Evolutionary conservation across 108 stramenopile species (phyloP).

Genomic region (Fragilaria radians): DNA sequence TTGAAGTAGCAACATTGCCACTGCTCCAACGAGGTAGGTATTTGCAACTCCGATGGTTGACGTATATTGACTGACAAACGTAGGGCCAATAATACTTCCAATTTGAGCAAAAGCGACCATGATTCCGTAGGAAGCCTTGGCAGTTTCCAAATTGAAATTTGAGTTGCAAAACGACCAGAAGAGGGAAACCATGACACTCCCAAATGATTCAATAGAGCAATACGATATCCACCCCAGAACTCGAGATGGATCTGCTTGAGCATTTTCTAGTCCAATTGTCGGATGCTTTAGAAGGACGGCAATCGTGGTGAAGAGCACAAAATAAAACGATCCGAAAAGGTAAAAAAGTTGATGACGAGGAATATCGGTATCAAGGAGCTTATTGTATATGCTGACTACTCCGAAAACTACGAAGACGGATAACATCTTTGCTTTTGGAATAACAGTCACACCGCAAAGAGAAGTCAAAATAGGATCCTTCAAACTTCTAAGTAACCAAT

Average conservation of each 20-base stretch:
- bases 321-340: conserved; percentile 92
- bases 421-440: conserved; percentile 93
- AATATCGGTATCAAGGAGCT: conserved; percentile 74
- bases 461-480: conserved; percentile 95
- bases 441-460: conserved; percentile 86
- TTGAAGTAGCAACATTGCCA: conserved; percentile 80
- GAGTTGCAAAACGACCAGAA: conserved; percentile 97
- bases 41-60: conserved; percentile 65
- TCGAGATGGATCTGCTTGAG: conserved; percentile 57
- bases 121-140: conserved; percentile 92
- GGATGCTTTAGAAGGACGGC: conserved; percentile 73
- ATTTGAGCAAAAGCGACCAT: conserved; percentile 94
- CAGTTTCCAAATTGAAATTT: conserved; percentile 83
- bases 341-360: conserved; percentile 95
- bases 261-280: conserved; percentile 82
- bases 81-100: conserved; percentile 91
- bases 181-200: conserved; percentile 89
- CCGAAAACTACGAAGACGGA: conserved; percentile 87
- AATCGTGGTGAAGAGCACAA: conserved; percentile 69
- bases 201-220: conserved; percentile 93
- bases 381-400: conserved; percentile 91
- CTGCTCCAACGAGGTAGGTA: conserved; percentile 73
- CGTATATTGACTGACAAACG: conserved; percentile 73
- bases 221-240: conserved; percentile 94
- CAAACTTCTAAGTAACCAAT: conserved; percentile 91